Evolutionary conservation across 176 grass and related monocot genomes (phyloP), one percentile per base, ranked within the genome.

Genomic region (Ampelocalamus luodianensis): DNA sequence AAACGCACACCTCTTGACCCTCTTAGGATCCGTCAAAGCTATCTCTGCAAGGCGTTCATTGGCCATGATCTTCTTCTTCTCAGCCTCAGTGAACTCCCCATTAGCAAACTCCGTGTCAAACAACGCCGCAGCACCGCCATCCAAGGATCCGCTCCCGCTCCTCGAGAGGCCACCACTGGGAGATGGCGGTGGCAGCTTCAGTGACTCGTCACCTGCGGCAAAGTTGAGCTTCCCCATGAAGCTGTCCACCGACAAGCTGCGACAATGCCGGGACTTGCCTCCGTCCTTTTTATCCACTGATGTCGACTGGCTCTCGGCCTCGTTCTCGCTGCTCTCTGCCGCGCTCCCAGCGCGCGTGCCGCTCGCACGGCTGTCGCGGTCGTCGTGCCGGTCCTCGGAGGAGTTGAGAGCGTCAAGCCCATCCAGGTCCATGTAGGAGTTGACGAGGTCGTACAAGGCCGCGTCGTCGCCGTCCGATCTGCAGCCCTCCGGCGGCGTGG

Each of bases 11-110:
- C 96, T 98, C 83, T 95, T 98, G n/a, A 98, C 93, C 83, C 93
- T 88, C 50, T 95, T 98, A 18, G 96, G 96, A 87, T 98, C 96
- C 0, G 91, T 87, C 53, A 93, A 10, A 61, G 96, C 96, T 53
- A 98, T 98, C 89, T 98, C 96, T 8, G 90, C 73, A 22, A 98
- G 90, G 34, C 94, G 87, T 58, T 98, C 96, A 83, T 98, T 95
- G 4, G 93, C 91, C 87, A 93, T 88, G 83, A 98, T 98, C 83
- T 98, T 98, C 87, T 98, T 98, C 87, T 95, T 95, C 89, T 98
- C 96, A 2, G 83, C 77, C 32, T 88, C 87, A 42, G 18, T 90
- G 80, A 98, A 98, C 73, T 95, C 96, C 10, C 93, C 91, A 16
- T 88, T 90, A 36, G 90, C 89, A 45, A 93, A 89, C 73, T 97